These are phyloP conservation scores for Oryza australiensis DNA, from an alignment of 176 grass and related monocot genomes.

Conservation along the genomic window DNA sequence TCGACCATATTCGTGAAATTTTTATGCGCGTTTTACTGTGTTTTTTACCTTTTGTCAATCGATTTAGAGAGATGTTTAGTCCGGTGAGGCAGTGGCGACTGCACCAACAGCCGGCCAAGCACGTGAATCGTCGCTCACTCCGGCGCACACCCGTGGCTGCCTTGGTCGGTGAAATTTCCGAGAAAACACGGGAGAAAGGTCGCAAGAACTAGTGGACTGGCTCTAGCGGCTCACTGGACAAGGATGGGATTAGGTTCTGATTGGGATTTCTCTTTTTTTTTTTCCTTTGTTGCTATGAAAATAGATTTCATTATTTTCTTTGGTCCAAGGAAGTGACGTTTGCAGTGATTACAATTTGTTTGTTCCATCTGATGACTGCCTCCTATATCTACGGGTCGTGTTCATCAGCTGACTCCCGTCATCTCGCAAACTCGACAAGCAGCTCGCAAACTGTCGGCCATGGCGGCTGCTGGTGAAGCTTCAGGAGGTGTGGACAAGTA, in stretches of 20 bases:
- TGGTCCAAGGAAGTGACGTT: constrained; percentile 7
- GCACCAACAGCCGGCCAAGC: too few species aligned
- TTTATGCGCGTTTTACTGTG: background rate
- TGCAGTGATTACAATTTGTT: background rate
- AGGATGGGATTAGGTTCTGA: too few species aligned
- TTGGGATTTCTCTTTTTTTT: too few species aligned
- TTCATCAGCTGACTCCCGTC: background rate
- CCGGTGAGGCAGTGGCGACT: too few species aligned
- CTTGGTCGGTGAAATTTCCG: background rate
- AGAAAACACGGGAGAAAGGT: background rate
- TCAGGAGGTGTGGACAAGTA: constrained; percentile 53
- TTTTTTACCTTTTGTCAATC: background rate
- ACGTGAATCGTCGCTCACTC: too few species aligned
- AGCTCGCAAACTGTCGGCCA: background rate
- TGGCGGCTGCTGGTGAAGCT: constrained; percentile 39
- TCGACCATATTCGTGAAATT: too few species aligned
- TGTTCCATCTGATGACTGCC: background rate
- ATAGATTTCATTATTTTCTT: background rate
- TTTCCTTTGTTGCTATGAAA: too few species aligned
- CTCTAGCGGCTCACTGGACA: too few species aligned
- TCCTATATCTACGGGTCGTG: background rate
- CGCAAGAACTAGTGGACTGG: too few species aligned
- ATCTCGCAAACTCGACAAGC: background rate
- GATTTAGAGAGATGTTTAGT: background rate
- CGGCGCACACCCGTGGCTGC: too few species aligned